Conservation (phyloP, 2,329 filamentous ascomycete genomes). For the Neoarthrinium moseri region DNA sequence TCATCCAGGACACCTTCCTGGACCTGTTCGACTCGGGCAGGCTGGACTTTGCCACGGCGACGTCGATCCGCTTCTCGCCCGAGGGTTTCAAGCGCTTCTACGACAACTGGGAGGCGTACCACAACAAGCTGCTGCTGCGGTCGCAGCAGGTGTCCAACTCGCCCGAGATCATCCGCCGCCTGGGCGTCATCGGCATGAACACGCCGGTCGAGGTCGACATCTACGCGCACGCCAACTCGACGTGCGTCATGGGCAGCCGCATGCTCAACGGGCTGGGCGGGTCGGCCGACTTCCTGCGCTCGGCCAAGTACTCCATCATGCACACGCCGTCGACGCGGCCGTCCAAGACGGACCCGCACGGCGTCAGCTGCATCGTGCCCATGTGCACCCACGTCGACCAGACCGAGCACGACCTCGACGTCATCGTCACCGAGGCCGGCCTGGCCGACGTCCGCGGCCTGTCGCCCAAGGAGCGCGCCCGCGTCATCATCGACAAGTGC, state of each 20-base stretch:
- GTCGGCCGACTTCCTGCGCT: slow-evolving; percentile 70
- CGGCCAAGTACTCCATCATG: slow-evolving; percentile 82
- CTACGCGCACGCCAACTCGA: slow-evolving; percentile 90
- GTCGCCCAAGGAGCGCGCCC: slow-evolving; percentile 74
- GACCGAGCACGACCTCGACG: slow-evolving; percentile 88
- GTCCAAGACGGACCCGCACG: slow-evolving; percentile 77
- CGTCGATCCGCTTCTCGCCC: slow-evolving; percentile 86
- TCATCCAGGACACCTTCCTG: slow-evolving; percentile 88
- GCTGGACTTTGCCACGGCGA: slow-evolving; percentile 86
- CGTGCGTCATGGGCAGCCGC: slow-evolving; percentile 82
- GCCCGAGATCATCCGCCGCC: slow-evolving; percentile 83
- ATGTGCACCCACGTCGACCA: slow-evolving; percentile 93
- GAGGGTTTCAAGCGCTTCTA: slow-evolving; percentile 92
- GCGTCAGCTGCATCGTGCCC: slow-evolving; percentile 85
- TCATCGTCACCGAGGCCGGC: slow-evolving; percentile 75
- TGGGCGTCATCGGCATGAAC: slow-evolving; percentile 93
- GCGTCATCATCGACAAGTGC: slow-evolving; percentile 84
- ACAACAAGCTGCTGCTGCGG: slow-evolving; percentile 79
- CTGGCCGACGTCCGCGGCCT: slow-evolving; percentile 83
- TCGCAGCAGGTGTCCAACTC: slow-evolving; percentile 88
- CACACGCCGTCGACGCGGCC: slow-evolving; percentile 83
- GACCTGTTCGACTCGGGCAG: slow-evolving; percentile 88
- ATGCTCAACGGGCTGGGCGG: slow-evolving; percentile 77
- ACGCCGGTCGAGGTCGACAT: slow-evolving; percentile 93
- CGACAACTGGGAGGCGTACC: slow-evolving; percentile 77